A percentile compares a stretch with the other conserved stretches of the same genome.
Conservation (phyloP, 345 rosid species). For the Passiflora organensis region DNA sequence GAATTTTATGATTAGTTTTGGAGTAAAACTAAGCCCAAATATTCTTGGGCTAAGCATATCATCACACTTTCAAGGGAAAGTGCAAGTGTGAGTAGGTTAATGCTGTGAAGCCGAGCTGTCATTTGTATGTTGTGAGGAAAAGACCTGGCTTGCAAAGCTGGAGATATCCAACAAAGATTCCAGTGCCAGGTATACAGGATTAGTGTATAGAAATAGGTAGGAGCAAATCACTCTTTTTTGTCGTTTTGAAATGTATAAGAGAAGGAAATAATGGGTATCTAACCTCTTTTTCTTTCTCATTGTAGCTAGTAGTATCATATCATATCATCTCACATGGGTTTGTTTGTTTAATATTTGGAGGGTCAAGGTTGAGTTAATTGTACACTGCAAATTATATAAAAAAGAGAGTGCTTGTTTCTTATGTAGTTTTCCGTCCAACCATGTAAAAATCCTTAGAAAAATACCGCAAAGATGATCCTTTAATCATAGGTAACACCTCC, state of each 20-base stretch:
- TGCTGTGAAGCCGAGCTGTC: conserved; percentile 35
- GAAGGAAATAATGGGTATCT: conserved; percentile 40
- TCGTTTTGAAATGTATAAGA: conserved; percentile 23
- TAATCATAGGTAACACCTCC: too few species aligned
- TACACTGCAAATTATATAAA: too few species aligned
- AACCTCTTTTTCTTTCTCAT: conserved; percentile 24
- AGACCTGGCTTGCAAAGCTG: conserved; percentile 37
- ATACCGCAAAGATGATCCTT: too few species aligned
- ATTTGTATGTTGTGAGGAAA: conserved; percentile 31
- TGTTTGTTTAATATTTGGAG: conserved; percentile 23
- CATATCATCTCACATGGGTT: conserved; percentile 30
- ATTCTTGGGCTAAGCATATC: conserved; percentile 36
- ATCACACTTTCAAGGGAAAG: conserved; percentile 24
- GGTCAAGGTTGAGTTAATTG: conserved; percentile 27
- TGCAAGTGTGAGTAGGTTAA: conserved; percentile 54
- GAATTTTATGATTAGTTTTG: conserved; percentile 1
- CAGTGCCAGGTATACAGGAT: conserved; percentile 43
- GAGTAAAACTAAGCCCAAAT: conserved; percentile 25
- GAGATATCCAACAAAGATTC: conserved; percentile 52
- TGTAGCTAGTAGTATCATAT: too few species aligned
- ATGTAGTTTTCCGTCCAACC: too few species aligned
- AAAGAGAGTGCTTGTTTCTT: too few species aligned
- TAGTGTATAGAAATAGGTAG: conserved; percentile 29
- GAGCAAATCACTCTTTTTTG: conserved; percentile 19
- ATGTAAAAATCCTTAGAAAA: too few species aligned